A percentile compares a stretch with the other conserved stretches of the same genome.
Conservation (phyloP, 352 stramenopile species). For the Phytophthora litchii region DNA sequence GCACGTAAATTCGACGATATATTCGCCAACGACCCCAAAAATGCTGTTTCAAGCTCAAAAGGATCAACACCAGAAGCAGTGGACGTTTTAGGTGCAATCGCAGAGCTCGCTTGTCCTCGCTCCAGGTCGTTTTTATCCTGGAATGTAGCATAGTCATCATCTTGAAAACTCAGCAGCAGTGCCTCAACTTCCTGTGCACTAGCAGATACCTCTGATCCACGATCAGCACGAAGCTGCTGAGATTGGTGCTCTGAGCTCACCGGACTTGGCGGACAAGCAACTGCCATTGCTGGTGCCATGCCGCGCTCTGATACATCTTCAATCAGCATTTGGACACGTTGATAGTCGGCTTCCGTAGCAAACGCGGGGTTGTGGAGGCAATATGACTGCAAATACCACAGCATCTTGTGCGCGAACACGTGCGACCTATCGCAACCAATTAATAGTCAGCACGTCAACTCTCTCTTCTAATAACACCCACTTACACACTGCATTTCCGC, state of each 20-base stretch:
- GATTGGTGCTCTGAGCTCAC: constrained; percentile 24
- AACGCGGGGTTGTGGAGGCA: constrained; percentile 71
- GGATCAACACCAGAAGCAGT: constrained; percentile 38
- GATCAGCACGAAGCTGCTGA: constrained; percentile 26
- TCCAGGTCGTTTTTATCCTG: constrained; percentile 56
- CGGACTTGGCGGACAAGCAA: constrained; percentile 43
- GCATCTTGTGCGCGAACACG: constrained; percentile 85
- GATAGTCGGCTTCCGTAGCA: constrained; percentile 51
- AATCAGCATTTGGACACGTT: constrained; percentile 81
- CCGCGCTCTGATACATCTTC: constrained; percentile 76
- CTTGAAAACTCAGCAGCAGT: constrained; percentile 49
- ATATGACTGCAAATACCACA: constrained; percentile 86
- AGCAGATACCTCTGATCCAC: constrained; percentile 26
- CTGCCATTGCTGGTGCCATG: constrained; percentile 42
- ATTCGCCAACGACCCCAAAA: constrained; percentile 72
- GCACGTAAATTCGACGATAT: constrained; percentile 76
- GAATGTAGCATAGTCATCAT: constrained; percentile 80
- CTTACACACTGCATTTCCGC: constrained; percentile 79
- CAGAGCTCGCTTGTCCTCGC: constrained; percentile 27
- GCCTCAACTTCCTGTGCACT: constrained; percentile 57
- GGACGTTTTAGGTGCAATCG: constrained; percentile 11
- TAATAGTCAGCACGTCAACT: neutral
- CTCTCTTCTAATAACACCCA: constrained; percentile 1
- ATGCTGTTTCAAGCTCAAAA: constrained; percentile 73
- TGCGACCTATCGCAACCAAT: constrained; percentile 54